Percentiles rank a stretch among this genome's conserved stretches.
phyloP scores from a whole-genome alignment of 1,139 yeast genomes.

The Blastobotrys buckinghamii region DNA sequence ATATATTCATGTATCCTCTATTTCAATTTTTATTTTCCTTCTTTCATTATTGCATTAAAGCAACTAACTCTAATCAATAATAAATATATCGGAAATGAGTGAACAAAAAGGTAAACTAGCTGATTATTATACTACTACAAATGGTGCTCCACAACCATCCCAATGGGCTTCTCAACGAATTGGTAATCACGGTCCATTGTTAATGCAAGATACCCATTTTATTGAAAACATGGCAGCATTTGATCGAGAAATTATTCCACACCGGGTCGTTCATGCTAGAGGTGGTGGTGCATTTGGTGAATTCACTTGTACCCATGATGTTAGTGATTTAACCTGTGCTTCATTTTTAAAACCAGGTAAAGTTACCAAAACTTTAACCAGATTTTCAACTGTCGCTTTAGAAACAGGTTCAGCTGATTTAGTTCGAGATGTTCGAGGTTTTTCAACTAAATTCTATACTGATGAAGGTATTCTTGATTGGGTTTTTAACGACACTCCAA shows the following conservation, averaged over 20 bases:
- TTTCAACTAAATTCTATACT: constrained; percentile 66
- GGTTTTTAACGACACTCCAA: constrained; percentile 83
- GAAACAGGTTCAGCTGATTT: constrained; percentile 77
- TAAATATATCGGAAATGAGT: no score
- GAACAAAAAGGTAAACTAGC: not conserved
- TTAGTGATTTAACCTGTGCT: constrained; percentile 64
- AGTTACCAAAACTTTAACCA: constrained; percentile 61
- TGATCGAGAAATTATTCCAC: constrained; percentile 81
- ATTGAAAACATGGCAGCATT: constrained; percentile 73
- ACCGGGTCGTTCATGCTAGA: constrained; percentile 83
- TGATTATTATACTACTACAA: constrained; percentile 51
- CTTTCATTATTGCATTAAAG: no score
- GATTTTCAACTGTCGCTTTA: constrained; percentile 86
- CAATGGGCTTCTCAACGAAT: constrained; percentile 70
- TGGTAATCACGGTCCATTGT: constrained; percentile 67
- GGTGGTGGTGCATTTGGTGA: constrained; percentile 81
- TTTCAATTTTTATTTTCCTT: no score
- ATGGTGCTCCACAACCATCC: constrained; percentile 60
- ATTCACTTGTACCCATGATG: constrained; percentile 75
- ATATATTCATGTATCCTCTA: no score
- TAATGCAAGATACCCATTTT: constrained; percentile 69
- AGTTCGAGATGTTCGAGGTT: constrained; percentile 85
- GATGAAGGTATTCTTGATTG: constrained; percentile 82
- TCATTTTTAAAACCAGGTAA: constrained; percentile 68
- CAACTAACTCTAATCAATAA: no score